These are phyloP conservation scores for Heterobasidion irregulare DNA, from an alignment of 1,284 basidiomycete genomes.

Conservation along the genomic window DNA sequence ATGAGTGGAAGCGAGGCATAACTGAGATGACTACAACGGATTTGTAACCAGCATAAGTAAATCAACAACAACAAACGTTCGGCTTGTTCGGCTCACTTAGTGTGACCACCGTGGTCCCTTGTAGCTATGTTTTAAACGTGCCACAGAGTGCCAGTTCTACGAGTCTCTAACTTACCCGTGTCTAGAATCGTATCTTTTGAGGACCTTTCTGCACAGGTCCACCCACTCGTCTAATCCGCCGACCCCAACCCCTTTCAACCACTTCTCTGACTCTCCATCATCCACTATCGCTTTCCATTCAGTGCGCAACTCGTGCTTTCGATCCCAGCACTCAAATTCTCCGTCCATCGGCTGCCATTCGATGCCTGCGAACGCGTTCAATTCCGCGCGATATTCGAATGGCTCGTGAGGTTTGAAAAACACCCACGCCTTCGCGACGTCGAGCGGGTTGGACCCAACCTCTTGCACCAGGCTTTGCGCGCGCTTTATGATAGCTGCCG, in stretches of 20 bases:
- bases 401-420: conserved; percentile 42
- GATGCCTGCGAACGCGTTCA: conserved; percentile 40
- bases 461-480: conserved; percentile 29
- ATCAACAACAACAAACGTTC: no score
- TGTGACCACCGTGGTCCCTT: no score
- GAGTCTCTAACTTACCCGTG: no score
- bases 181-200: conserved; percentile 25
- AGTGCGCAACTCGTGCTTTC: conserved; percentile 37
- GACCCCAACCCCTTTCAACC: conserved; percentile 57
- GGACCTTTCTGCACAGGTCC: conserved; percentile 40
- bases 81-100: no score
- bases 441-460: conserved; percentile 15
- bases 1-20: no score
- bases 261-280: conserved; percentile 44
- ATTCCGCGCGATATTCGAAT: conserved; percentile 55
- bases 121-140: no score
- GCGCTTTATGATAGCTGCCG: conserved; percentile 36
- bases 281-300: conserved; percentile 55
- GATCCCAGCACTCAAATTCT: conserved; percentile 49
- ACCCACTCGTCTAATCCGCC: conserved; percentile 53
- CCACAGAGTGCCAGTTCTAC: no score
- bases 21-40: no score
- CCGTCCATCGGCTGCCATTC: conserved; percentile 36
- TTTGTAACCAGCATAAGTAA: no score
- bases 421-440: conserved; percentile 49